These are phyloP conservation scores for Arachnomyces sp. DNA, from an alignment of 2,329 filamentous ascomycete genomes.

Conservation along the genomic window DNA sequence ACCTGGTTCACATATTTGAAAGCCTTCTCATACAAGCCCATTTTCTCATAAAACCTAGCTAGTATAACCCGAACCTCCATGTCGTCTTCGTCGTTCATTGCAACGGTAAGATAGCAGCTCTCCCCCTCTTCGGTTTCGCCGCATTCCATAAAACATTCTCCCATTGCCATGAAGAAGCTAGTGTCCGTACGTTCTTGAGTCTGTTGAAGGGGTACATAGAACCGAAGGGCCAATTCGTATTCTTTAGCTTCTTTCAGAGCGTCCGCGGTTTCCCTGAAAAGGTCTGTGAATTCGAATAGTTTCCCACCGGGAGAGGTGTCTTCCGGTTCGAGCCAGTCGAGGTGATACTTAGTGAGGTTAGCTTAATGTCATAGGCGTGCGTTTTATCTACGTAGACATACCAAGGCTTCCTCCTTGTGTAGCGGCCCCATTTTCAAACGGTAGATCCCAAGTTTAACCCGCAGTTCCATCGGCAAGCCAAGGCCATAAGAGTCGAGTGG, in stretches of 20 bases:
- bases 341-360: conserved; percentile 46
- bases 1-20: conserved; percentile 69
- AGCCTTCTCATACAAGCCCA: conserved; percentile 65
- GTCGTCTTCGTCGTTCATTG: conserved; percentile 61
- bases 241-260: conserved; percentile 45
- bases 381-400: conserved; percentile 34
- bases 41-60: conserved; percentile 74
- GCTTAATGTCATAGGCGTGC: conserved; percentile 2
- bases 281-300: conserved; percentile 62
- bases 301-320: conserved; percentile 42
- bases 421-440: conserved; percentile 62
- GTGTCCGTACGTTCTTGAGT: conserved; percentile 41
- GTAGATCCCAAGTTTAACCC: conserved; percentile 74
- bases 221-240: conserved; percentile 49
- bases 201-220: conserved; percentile 45
- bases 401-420: conserved; percentile 61
- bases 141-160: conserved; percentile 57
- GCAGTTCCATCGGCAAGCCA: conserved; percentile 69
- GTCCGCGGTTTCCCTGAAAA: conserved; percentile 66
- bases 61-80: conserved; percentile 71
- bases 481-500: conserved; percentile 57
- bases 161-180: conserved; percentile 43
- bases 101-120: conserved; percentile 65
- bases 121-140: conserved; percentile 62
- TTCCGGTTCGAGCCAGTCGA: conserved; percentile 61